A percentile compares a stretch with the other conserved stretches of the same genome.
Conservation (phyloP, 2,329 filamentous ascomycete genomes). For the Phyllosticta paracitricarpa region DNA sequence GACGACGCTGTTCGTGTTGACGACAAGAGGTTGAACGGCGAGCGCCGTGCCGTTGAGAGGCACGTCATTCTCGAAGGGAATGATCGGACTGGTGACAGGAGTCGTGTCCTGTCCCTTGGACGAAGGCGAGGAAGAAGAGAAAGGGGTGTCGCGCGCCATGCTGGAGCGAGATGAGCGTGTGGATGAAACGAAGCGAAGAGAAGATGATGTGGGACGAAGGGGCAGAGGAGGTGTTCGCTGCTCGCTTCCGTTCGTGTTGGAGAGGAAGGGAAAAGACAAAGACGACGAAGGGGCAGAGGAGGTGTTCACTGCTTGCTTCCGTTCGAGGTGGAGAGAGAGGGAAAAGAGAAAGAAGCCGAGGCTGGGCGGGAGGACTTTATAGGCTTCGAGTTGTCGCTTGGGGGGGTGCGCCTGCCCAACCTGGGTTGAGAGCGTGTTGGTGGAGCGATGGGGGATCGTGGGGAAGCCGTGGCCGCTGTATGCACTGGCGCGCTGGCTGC, state of each 20-base stretch:
- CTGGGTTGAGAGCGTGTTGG: not conserved
- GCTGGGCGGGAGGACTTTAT: not conserved
- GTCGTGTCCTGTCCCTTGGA: not conserved
- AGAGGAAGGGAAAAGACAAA: not conserved
- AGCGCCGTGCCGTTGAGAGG: not conserved
- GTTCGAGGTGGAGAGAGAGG: not conserved
- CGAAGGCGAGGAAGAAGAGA: not conserved
- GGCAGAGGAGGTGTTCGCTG: conserved; percentile 2
- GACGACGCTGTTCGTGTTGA: not conserved
- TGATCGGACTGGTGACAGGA: not conserved
- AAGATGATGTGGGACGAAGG: not conserved
- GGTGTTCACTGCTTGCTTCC: not conserved
- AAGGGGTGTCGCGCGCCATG: not conserved
- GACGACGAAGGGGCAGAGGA: not conserved
- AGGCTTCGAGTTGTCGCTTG: not conserved
- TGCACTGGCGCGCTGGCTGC: not conserved
- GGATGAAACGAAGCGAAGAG: not conserved
- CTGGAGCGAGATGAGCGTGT: not conserved
- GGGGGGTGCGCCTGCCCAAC: not conserved
- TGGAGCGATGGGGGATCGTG: not conserved
- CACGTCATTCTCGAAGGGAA: not conserved
- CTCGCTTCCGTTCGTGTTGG: too few species aligned
- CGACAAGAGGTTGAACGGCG: not conserved
- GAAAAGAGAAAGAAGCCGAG: not conserved
- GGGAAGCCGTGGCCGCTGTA: not conserved